Base-by-base conservation (phyloP, 768 basidiomycete genomes). In the Termitomyces sp. region DNA sequence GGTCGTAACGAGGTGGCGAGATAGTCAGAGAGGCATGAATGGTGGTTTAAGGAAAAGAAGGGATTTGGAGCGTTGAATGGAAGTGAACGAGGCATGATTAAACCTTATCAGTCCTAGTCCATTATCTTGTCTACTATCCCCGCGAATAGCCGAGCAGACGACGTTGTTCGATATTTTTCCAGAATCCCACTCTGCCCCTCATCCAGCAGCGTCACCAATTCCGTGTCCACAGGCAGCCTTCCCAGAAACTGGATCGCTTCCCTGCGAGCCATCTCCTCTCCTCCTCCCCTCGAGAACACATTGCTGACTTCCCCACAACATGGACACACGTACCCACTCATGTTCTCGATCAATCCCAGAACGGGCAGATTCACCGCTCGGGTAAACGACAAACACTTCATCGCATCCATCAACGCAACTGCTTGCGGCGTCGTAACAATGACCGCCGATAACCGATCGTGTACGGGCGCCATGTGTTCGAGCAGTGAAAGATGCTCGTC, bases 351-450 rank as follows among this genome's bases (percentile, higher is more conserved):
- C 51, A 99, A 71, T 9, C 97, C 97, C 56, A 96, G 75, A 36
- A 99, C 87, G 14, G 89, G 94, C 13, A 98, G 77, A 52, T 83
- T 81, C 63, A 94, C 90, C 9, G 92, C 83, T 18, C 89, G 89
- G 14, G 95, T 92, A 74, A 99, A 99, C 42, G 94, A 95, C 58
- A 98, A 81, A 64, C 94, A 97, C 74, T 98, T 98, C 78, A 94
- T 87, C 48, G 90, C 92, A 72, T 98, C 97, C 73, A 92, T 86
- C 52, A 98, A 80, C 0, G 97, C 94, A 36, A 98, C 92, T 18
- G 94, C 94, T 74, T 99, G 97, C 13, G 97, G 97, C 3, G 97
- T 98, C 33, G 97, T 97, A 63, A 99, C 96, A 59, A 99, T 84
- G 58, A 98, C 80, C 32, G 92, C 87, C 46, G 88, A 86, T 59